Evolutionary conservation across 1,139 yeast species (phyloP).

Genomic region (Hanseniaspora gamundiae): DNA sequence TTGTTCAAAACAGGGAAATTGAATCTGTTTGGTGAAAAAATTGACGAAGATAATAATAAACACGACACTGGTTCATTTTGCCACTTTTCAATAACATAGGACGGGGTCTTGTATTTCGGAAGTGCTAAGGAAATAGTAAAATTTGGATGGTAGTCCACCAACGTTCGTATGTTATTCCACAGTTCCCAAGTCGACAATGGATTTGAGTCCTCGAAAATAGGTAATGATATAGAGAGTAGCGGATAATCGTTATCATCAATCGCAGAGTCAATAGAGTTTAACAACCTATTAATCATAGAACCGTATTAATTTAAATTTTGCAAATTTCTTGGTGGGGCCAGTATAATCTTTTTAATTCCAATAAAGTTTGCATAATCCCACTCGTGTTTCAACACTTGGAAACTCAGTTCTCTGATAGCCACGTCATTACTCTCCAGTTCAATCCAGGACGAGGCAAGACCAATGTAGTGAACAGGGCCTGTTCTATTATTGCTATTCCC

Average conservation of each 20-base stretch:
- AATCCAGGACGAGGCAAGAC: constrained; percentile 50
- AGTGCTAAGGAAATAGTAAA: constrained; percentile 47
- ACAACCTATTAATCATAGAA: constrained; percentile 28
- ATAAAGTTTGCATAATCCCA: constrained; percentile 44
- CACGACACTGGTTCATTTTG: constrained; percentile 50
- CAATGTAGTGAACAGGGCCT: constrained; percentile 21
- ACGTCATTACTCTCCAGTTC: constrained; percentile 44
- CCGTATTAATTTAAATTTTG: constrained; percentile 38
- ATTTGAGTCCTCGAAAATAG: constrained; percentile 33
- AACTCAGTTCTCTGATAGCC: constrained; percentile 37
- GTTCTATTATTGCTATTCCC: background rate
- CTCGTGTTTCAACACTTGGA: constrained; percentile 43
- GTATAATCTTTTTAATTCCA: constrained; percentile 37
- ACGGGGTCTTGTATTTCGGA: constrained; percentile 37
- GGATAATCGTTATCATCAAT: constrained; percentile 12
- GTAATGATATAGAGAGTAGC: constrained; percentile 23
- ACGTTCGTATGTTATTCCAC: constrained; percentile 50
- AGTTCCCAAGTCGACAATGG: constrained; percentile 54
- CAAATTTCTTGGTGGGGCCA: constrained; percentile 52
- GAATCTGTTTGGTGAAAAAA: constrained; percentile 44
- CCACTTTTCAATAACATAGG: constrained; percentile 43
- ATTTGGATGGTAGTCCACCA: constrained; percentile 39
- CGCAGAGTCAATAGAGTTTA: constrained; percentile 20
- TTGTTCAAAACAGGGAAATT: constrained; percentile 51
- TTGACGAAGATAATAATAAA: constrained; percentile 39